These are phyloP conservation scores for Chrysoporthe cubensis DNA, from an alignment of 2,329 filamentous ascomycete genomes.

Conservation along the genomic window DNA sequence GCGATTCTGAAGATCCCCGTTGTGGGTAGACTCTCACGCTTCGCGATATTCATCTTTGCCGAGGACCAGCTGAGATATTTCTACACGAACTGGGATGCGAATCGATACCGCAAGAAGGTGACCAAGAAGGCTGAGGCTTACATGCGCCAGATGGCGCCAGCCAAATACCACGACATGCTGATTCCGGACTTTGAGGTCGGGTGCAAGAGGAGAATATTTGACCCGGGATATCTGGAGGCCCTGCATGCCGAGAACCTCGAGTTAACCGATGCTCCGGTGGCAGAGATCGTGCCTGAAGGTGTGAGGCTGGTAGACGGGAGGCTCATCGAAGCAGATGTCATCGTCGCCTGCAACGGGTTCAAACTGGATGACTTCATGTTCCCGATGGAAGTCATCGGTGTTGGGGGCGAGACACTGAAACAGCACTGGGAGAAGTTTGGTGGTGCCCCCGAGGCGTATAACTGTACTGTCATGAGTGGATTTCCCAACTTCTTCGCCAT, in stretches of 20 bases:
- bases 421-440: constrained; percentile 62
- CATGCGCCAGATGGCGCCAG: constrained; percentile 51
- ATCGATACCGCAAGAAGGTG: constrained; percentile 40
- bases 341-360: constrained; percentile 66
- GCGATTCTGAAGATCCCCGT: constrained; percentile 52
- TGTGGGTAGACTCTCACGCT: constrained; percentile 42
- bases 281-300: constrained; percentile 48
- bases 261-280: constrained; percentile 52
- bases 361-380: constrained; percentile 58
- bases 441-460: constrained; percentile 63
- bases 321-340: constrained; percentile 58
- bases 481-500: constrained; percentile 71
- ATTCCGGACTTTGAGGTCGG: constrained; percentile 66
- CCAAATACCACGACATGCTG: constrained; percentile 64
- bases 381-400: constrained; percentile 56
- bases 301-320: constrained; percentile 42
- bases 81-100: constrained; percentile 42
- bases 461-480: constrained; percentile 58
- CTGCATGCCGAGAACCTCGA: constrained; percentile 54
- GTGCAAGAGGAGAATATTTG: constrained; percentile 67
- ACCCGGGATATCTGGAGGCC: constrained; percentile 57
- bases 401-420: constrained; percentile 51
- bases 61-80: constrained; percentile 44
- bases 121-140: constrained; percentile 46
- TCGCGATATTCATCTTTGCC: constrained; percentile 46